Conservation (phyloP, 768 basidiomycete genomes). For the Sarcodon sp. region DNA sequence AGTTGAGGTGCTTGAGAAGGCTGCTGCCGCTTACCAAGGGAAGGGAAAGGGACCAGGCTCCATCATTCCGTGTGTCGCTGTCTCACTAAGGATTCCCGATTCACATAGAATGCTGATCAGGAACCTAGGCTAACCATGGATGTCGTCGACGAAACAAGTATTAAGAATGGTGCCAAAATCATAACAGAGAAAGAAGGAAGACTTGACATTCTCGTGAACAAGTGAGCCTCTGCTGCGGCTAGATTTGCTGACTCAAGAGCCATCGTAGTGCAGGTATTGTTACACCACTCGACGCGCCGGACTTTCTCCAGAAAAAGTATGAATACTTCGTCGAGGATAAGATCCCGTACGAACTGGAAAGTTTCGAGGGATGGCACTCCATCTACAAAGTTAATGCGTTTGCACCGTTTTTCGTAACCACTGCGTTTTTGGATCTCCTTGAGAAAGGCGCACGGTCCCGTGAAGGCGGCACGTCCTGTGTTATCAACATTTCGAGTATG, state of each 20-base stretch:
- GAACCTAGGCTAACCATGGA: slow-evolving; percentile 6
- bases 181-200: slow-evolving; percentile 15
- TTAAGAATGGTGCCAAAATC: slow-evolving; percentile 12
- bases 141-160: slow-evolving; percentile 16
- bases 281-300: too few relatives aligned
- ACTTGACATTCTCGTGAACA: slow-evolving; percentile 21
- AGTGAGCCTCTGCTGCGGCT: not conserved
- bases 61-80: too few relatives aligned
- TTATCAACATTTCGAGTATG: slow-evolving; percentile 24
- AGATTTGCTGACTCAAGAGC: too few relatives aligned
- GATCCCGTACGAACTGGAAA: too few relatives aligned
- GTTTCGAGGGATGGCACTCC: too few relatives aligned
- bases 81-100: too few relatives aligned
- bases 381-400: not conserved
- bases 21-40: slow-evolving; percentile 1
- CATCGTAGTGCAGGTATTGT: too few relatives aligned
- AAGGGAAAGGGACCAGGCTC: too few relatives aligned
- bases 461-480: slow-evolving; percentile 18
- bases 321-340: too few relatives aligned
- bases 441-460: slow-evolving; percentile 17
- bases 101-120: too few relatives aligned
- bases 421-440: slow-evolving; percentile 32
- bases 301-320: too few relatives aligned
- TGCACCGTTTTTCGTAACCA: slow-evolving; percentile 28
- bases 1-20: slow-evolving; percentile 17